These are phyloP conservation scores for Pichia manshurica DNA, from an alignment of 805 yeast genomes.

Conservation along the genomic window DNA sequence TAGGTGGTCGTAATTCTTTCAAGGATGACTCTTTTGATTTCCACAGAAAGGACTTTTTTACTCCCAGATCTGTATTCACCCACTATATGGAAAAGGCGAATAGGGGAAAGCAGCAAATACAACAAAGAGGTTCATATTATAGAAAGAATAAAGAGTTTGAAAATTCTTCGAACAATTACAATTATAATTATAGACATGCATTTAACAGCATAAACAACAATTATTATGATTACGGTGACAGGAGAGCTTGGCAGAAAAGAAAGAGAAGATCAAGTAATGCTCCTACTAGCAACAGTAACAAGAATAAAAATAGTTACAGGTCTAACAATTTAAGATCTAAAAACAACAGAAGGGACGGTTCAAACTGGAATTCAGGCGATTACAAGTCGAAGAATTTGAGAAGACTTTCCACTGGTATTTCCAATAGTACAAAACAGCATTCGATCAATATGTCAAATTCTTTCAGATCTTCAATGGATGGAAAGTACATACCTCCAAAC, in stretches of 20 bases:
- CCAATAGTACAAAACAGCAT: background rate
- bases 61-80: slow-evolving; percentile 68
- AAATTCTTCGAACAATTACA: slow-evolving; percentile 4
- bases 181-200: slow-evolving; percentile 11
- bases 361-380: slow-evolving; percentile 27
- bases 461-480: slow-evolving; percentile 24
- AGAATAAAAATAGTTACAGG: slow-evolving; percentile 12
- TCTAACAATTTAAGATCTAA: slow-evolving; percentile 13
- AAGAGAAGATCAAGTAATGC: slow-evolving; percentile 22
- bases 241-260: slow-evolving; percentile 27
- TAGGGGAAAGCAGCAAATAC: slow-evolving; percentile 19
- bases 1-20: slow-evolving; percentile 15
- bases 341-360: slow-evolving; percentile 14
- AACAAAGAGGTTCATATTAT: slow-evolving; percentile 13
- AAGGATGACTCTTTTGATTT: slow-evolving; percentile 30
- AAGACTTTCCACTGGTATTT: slow-evolving; percentile 16
- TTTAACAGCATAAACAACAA: slow-evolving; percentile 1
- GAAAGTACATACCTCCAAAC: slow-evolving; percentile 71
- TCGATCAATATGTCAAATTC: slow-evolving; percentile 19
- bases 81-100: slow-evolving; percentile 65
- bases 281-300: slow-evolving; percentile 12
- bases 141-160: slow-evolving; percentile 5
- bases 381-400: slow-evolving; percentile 56
- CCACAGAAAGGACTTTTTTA: slow-evolving; percentile 67
- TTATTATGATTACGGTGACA: slow-evolving; percentile 17